Base-by-base conservation (phyloP, 176 grass and related monocot genomes). In the Paspalum notatum region DNA sequence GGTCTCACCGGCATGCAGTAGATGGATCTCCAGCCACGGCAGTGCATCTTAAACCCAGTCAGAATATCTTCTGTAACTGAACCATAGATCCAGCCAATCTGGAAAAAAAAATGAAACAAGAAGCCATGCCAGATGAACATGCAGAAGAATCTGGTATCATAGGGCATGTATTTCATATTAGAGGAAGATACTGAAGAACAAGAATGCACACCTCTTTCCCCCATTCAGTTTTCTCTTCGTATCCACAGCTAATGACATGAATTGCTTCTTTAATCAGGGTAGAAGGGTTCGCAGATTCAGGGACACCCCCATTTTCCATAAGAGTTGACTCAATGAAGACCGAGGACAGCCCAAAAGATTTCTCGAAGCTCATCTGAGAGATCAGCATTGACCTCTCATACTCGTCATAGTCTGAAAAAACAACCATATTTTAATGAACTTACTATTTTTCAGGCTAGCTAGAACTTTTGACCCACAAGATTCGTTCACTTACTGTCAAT, bases 161-260 rank as follows among this genome's bases (percentile, higher is more conserved):
- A 75, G 64, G 78, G 38, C 21, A 83, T 62, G 56, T 16, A 75
- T 80, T 41, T 8, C 3, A 71, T 2, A 54, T 48, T 81, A 15
- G 12, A 43, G 64, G 16, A 79, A 82, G 32, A 71, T 18, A 76
- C 7, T 25, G 17, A 47, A 80, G 39, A 32, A 3, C 15, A 81
- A 75, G 69, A 62, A 41, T 20, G 54, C 72, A 44, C 20, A 97
- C 95, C 95, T 98, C 95, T 72, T 95, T 98, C 46, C 95, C 95
- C 95, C 95, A 98, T 91, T 98, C 95, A 80, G 92, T 98, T 93
- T 98, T 98, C 65, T 98, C 95, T 89, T 98, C 92, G 16, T 98
- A 98, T 65, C 95, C 95, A 51, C 95, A 98, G 71, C 92, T 82
- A 67, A 98, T 95, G 37, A 98, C 90, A 81, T 98, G 95, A 92